Evolutionary conservation across 495 filamentous ascomycete genomes (phyloP).

Genomic region (Achaetomiella virescens): DNA sequence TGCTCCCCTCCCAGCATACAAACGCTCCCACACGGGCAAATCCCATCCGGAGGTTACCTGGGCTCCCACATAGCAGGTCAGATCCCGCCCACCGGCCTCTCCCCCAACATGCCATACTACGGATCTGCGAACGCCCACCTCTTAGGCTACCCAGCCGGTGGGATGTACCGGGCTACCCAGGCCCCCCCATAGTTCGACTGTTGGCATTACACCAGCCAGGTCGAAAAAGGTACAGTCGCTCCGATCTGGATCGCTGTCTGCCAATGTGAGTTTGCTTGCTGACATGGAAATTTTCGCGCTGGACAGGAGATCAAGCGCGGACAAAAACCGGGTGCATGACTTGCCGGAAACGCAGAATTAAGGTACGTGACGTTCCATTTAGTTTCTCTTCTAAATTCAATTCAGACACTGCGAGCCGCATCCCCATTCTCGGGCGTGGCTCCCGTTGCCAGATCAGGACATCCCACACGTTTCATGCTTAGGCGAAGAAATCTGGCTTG

Average conservation of each 20-base stretch:
- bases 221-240: conserved; percentile 69
- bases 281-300: conserved; percentile 22
- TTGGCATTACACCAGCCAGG: conserved; percentile 36
- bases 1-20: conserved; percentile 64
- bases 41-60: conserved; percentile 28
- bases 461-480: no score
- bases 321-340: conserved; percentile 98
- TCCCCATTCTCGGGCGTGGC: no score
- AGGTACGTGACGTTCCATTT: conserved; percentile 58
- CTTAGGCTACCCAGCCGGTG: conserved; percentile 29
- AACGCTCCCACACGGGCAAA: conserved; percentile 37
- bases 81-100: conserved; percentile 19
- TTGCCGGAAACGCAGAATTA: conserved; percentile 94
- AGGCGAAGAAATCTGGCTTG: no score
- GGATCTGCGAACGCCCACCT: conserved; percentile 38
- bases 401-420: no score
- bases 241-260: conserved; percentile 8
- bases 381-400: background rate
- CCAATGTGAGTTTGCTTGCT: no score
- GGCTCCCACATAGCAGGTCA: conserved; percentile 32
- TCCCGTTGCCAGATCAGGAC: background rate
- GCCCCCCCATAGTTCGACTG: no score
- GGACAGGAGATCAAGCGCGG: conserved; percentile 81
- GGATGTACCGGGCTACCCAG: conserved; percentile 49
- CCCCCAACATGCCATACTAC: conserved; percentile 32